Evolutionary conservation across 805 yeast species (phyloP), one percentile per base, ranked within the genome.

Genomic region (Nakazawaea wyomingensis): DNA sequence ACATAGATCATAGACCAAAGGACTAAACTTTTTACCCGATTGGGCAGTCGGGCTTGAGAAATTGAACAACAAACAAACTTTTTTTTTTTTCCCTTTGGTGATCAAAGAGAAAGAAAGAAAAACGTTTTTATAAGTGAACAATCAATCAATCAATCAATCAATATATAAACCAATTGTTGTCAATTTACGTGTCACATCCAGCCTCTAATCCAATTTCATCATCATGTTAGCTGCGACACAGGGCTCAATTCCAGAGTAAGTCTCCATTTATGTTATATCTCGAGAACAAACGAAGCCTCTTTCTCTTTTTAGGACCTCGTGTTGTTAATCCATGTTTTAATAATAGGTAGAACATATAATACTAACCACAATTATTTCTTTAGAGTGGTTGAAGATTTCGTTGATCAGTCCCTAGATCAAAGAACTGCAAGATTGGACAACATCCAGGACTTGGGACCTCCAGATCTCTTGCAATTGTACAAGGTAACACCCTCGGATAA

Each of bases 391-490:
- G 93, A 85, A 54, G 76, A 74, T 52, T 65, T 69, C 52, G 58
- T 74, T 39, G 83, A 83, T 1, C 65, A 73, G 18, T 78, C 88
- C 9, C 56, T 84, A 35, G 72, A 74, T 41, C 88, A 82, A 55
- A 69, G 95, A 52, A 75, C 84, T 2, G 61, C 74, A 29, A 72
- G 83, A 50, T 62, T 85, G 36, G 71, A 71, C 37, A 66, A 75
- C 32, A 78, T 83, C 47, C 67, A 61, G 42, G 90, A 84, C 48
- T 60, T 85, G 44, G 95, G 95, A 10, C 85, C 89, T 9, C 85
- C 83, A 31, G 88, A 77, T 61, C 63, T 76, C 59, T 76, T 79
- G 44, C 72, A 71, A 48, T 61, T 78, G 44, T 46, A 62, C 53
- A 54, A 56, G 55, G 14, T 53, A 43, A 39, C 65, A 57, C 54